A percentile compares a stretch with the other conserved stretches of the same genome.
phyloP scores from a whole-genome alignment of 805 yeast species.

The Ogataea pini region DNA sequence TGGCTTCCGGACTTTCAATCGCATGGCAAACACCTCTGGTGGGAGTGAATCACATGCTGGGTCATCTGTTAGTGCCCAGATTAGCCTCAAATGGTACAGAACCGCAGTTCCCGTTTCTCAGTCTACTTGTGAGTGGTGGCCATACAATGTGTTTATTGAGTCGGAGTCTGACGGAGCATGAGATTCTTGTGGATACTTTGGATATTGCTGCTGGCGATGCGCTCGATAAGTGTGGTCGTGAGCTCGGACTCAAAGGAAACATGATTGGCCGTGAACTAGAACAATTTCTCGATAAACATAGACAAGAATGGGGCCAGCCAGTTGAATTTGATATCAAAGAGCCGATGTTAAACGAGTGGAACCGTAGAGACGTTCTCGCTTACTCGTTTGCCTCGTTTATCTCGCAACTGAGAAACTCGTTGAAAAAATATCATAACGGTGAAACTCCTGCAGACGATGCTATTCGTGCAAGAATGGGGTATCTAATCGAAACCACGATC shows the following conservation, averaged over 20 bases:
- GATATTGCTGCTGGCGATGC: constrained; percentile 96
- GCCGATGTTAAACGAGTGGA: constrained; percentile 54
- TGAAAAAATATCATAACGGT: constrained; percentile 26
- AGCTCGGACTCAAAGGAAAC: constrained; percentile 73
- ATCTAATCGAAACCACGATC: constrained; percentile 59
- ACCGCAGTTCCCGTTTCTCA: constrained; percentile 68
- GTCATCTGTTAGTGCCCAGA: constrained; percentile 75
- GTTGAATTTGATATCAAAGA: constrained; percentile 38
- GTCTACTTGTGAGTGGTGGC: constrained; percentile 87
- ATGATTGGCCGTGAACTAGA: constrained; percentile 90
- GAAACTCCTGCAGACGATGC: constrained; percentile 20
- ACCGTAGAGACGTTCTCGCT: constrained; percentile 44
- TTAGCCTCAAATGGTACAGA: constrained; percentile 41
- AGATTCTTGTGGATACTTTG: constrained; percentile 67
- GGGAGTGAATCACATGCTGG: constrained; percentile 97
- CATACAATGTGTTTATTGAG: constrained; percentile 87
- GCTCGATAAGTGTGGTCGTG: constrained; percentile 88
- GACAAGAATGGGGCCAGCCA: constrained; percentile 33
- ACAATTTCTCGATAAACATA: constrained; percentile 42
- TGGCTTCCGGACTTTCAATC: constrained; percentile 80
- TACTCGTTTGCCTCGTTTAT: constrained; percentile 80
- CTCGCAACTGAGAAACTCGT: constrained; percentile 30
- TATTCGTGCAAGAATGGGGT: constrained; percentile 50
- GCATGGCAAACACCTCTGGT: constrained; percentile 78
- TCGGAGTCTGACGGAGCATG: constrained; percentile 60